These are phyloP conservation scores for Candida smagusa DNA, from an alignment of 1,139 yeast species.

Conservation along the genomic window DNA sequence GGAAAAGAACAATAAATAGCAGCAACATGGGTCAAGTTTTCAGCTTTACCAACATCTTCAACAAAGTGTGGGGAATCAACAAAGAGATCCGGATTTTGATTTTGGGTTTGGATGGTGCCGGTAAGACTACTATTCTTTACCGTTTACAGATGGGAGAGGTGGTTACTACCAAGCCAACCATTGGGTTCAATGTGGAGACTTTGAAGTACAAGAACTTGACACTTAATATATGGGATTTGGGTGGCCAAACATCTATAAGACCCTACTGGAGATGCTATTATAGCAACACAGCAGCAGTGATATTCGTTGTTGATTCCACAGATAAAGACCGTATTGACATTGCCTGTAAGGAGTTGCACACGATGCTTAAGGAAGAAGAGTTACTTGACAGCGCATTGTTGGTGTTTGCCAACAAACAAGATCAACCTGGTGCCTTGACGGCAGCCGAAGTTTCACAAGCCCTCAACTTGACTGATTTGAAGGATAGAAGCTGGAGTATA, in stretches of 20 bases:
- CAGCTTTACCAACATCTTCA: constrained; percentile 71
- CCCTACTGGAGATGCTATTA: constrained; percentile 99
- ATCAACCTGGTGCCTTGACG: constrained; percentile 90
- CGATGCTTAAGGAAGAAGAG: constrained; percentile 93
- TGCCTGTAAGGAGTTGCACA: constrained; percentile 83
- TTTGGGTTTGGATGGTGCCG: constrained; percentile 96
- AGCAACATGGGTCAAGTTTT: constrained; percentile 73
- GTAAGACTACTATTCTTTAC: constrained; percentile 92
- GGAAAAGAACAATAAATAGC: too few relatives aligned
- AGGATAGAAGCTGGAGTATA: constrained; percentile 97
- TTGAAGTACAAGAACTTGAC: constrained; percentile 85
- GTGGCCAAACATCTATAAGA: constrained; percentile 95
- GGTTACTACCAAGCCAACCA: constrained; percentile 87
- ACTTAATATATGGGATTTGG: constrained; percentile 86
- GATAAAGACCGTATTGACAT: constrained; percentile 90
- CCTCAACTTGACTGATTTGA: constrained; percentile 77
- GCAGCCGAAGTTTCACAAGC: constrained; percentile 95
- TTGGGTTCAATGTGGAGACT: constrained; percentile 96
- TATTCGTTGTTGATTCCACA: constrained; percentile 95
- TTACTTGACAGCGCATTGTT: constrained; percentile 82
- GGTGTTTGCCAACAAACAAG: constrained; percentile 97
- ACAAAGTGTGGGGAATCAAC: constrained; percentile 83
- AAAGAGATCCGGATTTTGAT: constrained; percentile 91
- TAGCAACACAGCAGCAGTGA: constrained; percentile 92
- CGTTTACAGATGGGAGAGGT: constrained; percentile 92